Percentiles rank a stretch among this genome's conserved stretches.
Evolutionary conservation across 768 basidiomycete species (phyloP).

Genomic region (Leccinum imitatum): DNA sequence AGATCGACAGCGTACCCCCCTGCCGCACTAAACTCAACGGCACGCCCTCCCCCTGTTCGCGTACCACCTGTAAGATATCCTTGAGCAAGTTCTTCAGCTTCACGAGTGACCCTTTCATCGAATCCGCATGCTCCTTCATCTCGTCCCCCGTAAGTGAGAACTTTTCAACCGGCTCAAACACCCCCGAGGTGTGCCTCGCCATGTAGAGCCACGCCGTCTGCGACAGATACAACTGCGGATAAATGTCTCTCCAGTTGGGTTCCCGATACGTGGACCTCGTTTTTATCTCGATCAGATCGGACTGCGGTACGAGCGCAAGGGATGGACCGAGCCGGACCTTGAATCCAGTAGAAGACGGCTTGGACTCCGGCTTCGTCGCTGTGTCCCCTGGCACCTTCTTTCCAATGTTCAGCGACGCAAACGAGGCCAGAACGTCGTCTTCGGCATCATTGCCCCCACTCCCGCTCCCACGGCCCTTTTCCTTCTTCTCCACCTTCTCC

Average conservation of each 20-base stretch:
- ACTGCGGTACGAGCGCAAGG: slow-evolving; percentile 35
- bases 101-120: slow-evolving; percentile 19
- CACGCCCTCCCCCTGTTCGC: slow-evolving; percentile 51
- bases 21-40: slow-evolving; percentile 56
- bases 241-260: slow-evolving; percentile 58
- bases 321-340: slow-evolving; percentile 26
- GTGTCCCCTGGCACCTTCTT: background rate
- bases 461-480: background rate
- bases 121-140: slow-evolving; percentile 24
- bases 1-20: slow-evolving; percentile 44
- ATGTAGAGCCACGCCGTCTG: slow-evolving; percentile 62
- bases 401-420: slow-evolving; percentile 25
- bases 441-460: slow-evolving; percentile 14
- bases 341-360: slow-evolving; percentile 5
- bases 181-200: slow-evolving; percentile 55
- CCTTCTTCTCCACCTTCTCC: slow-evolving; percentile 10
- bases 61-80: slow-evolving; percentile 47
- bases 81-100: slow-evolving; percentile 31
- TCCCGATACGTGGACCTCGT: slow-evolving; percentile 31
- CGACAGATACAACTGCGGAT: slow-evolving; percentile 68
- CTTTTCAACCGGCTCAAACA: slow-evolving; percentile 51
- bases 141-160: slow-evolving; percentile 34
- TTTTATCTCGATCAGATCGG: slow-evolving; percentile 35
- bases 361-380: background rate
- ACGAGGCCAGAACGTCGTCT: slow-evolving; percentile 27